Evolutionary conservation across 495 filamentous ascomycete genomes (phyloP).

Genomic region (Daldinia caldariorum): DNA sequence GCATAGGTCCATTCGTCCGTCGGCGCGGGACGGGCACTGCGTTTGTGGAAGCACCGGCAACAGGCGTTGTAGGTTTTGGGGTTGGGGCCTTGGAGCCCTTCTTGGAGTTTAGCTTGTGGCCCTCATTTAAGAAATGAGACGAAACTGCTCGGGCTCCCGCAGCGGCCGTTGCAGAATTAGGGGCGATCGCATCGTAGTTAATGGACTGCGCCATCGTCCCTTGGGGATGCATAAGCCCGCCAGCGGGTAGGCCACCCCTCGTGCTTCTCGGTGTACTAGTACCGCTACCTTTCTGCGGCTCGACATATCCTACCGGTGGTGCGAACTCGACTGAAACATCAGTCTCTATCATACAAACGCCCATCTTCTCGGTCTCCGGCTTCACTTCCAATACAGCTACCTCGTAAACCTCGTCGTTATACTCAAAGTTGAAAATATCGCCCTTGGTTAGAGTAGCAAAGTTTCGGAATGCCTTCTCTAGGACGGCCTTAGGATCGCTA

Average conservation of each 20-base stretch:
- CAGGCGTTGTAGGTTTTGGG: conserved; percentile 82
- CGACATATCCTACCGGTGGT: conserved; percentile 90
- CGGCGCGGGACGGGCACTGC: conserved; percentile 52
- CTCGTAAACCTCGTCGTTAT: conserved; percentile 92
- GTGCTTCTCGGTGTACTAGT: conserved; percentile 69
- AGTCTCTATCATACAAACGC: conserved; percentile 93
- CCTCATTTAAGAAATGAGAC: conserved; percentile 83
- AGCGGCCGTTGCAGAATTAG: conserved; percentile 70
- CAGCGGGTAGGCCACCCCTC: conserved; percentile 65
- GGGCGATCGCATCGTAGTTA: conserved; percentile 95
- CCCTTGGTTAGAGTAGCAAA: conserved; percentile 92
- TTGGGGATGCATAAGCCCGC: conserved; percentile 79
- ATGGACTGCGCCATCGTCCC: conserved; percentile 97
- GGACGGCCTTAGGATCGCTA: conserved; percentile 95
- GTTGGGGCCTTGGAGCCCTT: conserved; percentile 81
- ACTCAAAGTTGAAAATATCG: conserved; percentile 92
- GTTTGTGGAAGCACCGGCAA: conserved; percentile 74
- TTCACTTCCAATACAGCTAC: conserved; percentile 94
- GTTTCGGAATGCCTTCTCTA: conserved; percentile 94
- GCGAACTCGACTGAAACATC: conserved; percentile 97
- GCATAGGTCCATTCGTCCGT: conserved; percentile 81
- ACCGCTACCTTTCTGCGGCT: conserved; percentile 71
- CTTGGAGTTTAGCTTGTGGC: conserved; percentile 79
- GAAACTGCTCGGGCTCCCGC: conserved; percentile 48
- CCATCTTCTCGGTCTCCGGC: conserved; percentile 76